Conservation (phyloP, 257 asterid species). For the Sherardia arvensis region DNA sequence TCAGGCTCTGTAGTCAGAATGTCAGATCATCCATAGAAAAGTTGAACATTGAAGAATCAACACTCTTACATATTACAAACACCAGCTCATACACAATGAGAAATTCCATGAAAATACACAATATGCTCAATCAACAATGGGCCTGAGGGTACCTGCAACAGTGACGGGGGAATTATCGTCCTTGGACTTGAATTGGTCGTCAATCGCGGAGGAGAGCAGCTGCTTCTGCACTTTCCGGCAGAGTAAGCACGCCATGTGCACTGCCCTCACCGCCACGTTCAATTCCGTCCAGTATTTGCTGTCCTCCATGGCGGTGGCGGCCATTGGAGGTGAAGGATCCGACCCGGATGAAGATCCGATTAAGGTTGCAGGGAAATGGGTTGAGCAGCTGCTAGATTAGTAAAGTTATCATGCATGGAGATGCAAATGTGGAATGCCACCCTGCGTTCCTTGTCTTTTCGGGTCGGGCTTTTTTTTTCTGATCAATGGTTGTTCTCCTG, state of each 20-base stretch:
- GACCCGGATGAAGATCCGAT: slow-evolving; percentile 5
- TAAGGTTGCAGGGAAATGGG: not conserved
- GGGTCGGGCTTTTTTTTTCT: not conserved
- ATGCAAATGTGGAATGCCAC: not conserved
- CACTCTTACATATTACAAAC: not conserved
- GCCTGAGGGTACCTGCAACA: slow-evolving; percentile 44
- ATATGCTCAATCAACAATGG: not conserved
- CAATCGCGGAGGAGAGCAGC: slow-evolving; percentile 23
- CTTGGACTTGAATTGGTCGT: slow-evolving; percentile 54
- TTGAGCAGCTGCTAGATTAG: slow-evolving; percentile 4
- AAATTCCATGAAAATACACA: not conserved
- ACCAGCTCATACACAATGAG: slow-evolving; percentile 4
- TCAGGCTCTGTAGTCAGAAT: too few species aligned
- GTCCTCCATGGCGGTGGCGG: slow-evolving; percentile 28
- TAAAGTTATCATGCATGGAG: slow-evolving; percentile 16
- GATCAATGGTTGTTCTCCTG: too few species aligned
- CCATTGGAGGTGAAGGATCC: slow-evolving; percentile 1
- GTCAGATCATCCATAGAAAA: too few species aligned
- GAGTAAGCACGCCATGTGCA: slow-evolving; percentile 67
- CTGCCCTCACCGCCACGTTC: slow-evolving; percentile 69
- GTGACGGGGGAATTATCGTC: slow-evolving; percentile 82
- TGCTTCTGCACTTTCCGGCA: slow-evolving; percentile 55
- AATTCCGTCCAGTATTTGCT: slow-evolving; percentile 45
- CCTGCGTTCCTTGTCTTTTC: not conserved
- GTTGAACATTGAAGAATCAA: not conserved